phyloP scores from a whole-genome alignment of 495 filamentous ascomycete species.

The Platismatia glauca region DNA sequence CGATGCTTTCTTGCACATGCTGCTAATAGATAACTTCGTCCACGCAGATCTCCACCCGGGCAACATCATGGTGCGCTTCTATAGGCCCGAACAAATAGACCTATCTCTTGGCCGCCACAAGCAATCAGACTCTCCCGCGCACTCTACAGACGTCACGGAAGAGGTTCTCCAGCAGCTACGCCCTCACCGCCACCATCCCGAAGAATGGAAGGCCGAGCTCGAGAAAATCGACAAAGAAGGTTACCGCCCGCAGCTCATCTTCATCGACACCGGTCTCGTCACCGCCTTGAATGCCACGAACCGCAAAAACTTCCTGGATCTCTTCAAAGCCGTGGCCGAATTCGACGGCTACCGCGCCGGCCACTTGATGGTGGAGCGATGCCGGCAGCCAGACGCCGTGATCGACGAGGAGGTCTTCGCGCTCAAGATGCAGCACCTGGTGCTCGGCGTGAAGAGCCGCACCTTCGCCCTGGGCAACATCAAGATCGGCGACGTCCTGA shows the following conservation, averaged over 20 bases:
- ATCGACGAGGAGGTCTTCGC: slow-evolving; percentile 84
- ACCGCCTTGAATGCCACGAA: slow-evolving; percentile 86
- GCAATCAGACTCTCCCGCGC: slow-evolving; percentile 43
- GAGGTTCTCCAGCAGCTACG: slow-evolving; percentile 69
- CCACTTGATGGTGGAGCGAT: slow-evolving; percentile 91
- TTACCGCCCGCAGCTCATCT: slow-evolving; percentile 88
- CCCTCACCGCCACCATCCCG: slow-evolving; percentile 54
- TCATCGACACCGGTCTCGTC: slow-evolving; percentile 95
- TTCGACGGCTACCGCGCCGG: slow-evolving; percentile 96
- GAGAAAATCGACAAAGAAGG: slow-evolving; percentile 76
- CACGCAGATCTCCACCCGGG: slow-evolving; percentile 98
- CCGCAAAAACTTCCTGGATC: slow-evolving; percentile 83
- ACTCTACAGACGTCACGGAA: slow-evolving; percentile 73
- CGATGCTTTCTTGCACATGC: slow-evolving; percentile 96
- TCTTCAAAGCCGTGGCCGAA: slow-evolving; percentile 92
- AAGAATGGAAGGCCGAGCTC: slow-evolving; percentile 66
- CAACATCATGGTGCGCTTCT: slow-evolving; percentile 99
- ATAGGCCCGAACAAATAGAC: slow-evolving; percentile 65
- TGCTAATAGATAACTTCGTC: slow-evolving; percentile 95
- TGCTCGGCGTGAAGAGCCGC: slow-evolving; percentile 75
- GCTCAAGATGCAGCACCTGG: slow-evolving; percentile 91
- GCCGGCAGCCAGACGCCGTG: slow-evolving; percentile 81
- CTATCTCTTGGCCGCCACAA: slow-evolving; percentile 46
- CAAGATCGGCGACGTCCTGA: slow-evolving; percentile 91
- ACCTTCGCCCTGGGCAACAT: slow-evolving; percentile 92